phyloP scores from a whole-genome alignment of 148 eudicot genomes.

The Bassia scoparia region DNA sequence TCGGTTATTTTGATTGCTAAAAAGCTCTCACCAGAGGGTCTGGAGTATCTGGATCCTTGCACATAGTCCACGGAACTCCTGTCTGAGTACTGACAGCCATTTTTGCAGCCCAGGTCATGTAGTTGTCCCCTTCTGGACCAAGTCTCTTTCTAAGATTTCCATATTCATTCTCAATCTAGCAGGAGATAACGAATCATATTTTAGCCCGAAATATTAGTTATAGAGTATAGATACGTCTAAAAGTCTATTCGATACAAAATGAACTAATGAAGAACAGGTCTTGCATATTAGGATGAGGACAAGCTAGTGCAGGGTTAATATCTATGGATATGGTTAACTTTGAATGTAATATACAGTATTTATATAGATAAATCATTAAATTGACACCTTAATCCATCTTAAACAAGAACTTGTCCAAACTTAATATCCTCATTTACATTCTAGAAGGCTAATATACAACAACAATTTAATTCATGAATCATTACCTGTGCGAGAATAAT shows the following conservation, averaged over 20 bases:
- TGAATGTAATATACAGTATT: neutral
- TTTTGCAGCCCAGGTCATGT: slow-evolving; percentile 84
- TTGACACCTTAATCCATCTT: neutral
- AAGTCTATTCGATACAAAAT: too few species aligned
- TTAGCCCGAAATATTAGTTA: neutral
- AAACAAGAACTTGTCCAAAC: neutral
- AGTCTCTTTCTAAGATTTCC: slow-evolving; percentile 43
- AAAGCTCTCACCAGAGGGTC: slow-evolving; percentile 73
- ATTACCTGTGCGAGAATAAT: slow-evolving; percentile 85
- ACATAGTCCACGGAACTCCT: slow-evolving; percentile 99
- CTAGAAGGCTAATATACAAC: neutral
- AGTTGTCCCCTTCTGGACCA: slow-evolving; percentile 66
- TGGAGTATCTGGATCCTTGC: slow-evolving; percentile 92
- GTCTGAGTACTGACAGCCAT: slow-evolving; percentile 73
- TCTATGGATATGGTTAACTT: neutral
- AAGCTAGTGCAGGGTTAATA: neutral
- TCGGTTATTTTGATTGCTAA: neutral
- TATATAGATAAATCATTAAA: neutral
- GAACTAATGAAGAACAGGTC: neutral
- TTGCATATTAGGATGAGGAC: slow-evolving; percentile 1
- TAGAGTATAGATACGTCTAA: too few species aligned
- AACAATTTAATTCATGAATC: neutral
- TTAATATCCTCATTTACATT: neutral
- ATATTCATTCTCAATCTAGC: slow-evolving; percentile 89
- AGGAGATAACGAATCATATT: slow-evolving; percentile 2